phyloP scores from a whole-genome alignment of 2,329 filamentous ascomycete species.

The Orbilia oligospora region DNA sequence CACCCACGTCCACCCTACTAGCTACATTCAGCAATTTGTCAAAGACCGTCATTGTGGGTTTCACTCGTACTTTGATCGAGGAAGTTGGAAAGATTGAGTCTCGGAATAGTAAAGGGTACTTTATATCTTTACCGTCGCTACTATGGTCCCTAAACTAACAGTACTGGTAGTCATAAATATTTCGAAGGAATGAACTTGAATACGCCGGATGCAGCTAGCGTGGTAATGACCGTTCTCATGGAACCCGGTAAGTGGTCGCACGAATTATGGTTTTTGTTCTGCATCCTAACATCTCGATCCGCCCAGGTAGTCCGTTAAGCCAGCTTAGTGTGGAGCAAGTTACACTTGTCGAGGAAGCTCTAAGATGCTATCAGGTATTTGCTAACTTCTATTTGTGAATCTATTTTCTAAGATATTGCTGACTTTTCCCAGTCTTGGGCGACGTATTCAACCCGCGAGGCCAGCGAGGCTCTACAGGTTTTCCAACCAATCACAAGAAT shows the following conservation, averaged over 20 bases:
- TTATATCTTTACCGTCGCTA: constrained; percentile 3
- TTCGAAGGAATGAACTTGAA: constrained; percentile 72
- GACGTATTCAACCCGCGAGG: constrained; percentile 73
- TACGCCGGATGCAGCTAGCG: constrained; percentile 69
- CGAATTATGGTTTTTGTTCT: background rate
- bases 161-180: constrained; percentile 67
- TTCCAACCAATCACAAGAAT: constrained; percentile 57
- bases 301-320: constrained; percentile 59
- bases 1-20: constrained; percentile 69
- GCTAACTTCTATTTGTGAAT: constrained; percentile 61
- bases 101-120: constrained; percentile 73
- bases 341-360: constrained; percentile 71
- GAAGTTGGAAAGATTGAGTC: constrained; percentile 78
- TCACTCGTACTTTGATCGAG: constrained; percentile 75
- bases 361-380: constrained; percentile 75
- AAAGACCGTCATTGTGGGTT: constrained; percentile 75
- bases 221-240: constrained; percentile 53
- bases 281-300: constrained; percentile 42
- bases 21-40: constrained; percentile 70
- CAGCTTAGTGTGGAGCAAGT: constrained; percentile 54
- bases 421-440: constrained; percentile 76
- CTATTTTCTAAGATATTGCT: constrained; percentile 1
- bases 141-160: background rate
- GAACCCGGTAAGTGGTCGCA: constrained; percentile 50
- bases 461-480: constrained; percentile 49